phyloP scores from a whole-genome alignment of 495 filamentous ascomycete species.

The Neurospora sp. region DNA sequence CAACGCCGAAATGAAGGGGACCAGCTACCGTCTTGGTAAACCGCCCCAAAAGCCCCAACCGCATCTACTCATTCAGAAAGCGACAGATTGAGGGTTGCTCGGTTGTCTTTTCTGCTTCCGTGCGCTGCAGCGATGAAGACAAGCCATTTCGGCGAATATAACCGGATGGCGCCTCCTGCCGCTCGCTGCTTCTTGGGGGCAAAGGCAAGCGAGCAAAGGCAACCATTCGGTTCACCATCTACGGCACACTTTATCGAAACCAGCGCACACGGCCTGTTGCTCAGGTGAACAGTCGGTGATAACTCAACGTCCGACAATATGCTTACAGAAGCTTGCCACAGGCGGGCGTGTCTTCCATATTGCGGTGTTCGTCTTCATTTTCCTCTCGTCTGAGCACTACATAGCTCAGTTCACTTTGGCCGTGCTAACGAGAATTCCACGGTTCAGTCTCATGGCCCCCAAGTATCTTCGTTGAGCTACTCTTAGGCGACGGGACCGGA shows the following conservation, averaged over 20 bases:
- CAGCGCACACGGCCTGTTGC: not conserved
- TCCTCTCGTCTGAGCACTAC: not conserved
- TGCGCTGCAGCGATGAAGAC: slow-evolving; percentile 1
- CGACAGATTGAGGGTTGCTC: not conserved
- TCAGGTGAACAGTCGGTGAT: slow-evolving; percentile 2
- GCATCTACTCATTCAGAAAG: no score
- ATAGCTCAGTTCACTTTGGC: not conserved
- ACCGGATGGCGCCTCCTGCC: not conserved
- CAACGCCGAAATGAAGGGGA: not conserved
- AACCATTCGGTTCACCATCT: not conserved
- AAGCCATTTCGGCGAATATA: not conserved
- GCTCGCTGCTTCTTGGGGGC: not conserved
- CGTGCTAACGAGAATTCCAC: not conserved
- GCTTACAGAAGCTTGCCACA: not conserved
- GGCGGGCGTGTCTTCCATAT: not conserved
- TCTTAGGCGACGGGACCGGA: not conserved
- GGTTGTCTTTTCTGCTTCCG: not conserved
- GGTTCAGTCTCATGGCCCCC: not conserved
- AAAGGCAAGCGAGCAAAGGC: not conserved
- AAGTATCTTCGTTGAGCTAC: not conserved
- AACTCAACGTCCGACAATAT: not conserved
- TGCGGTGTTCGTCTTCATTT: not conserved
- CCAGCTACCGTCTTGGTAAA: not conserved
- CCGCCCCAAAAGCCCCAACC: not conserved
- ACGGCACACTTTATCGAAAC: not conserved